These are phyloP conservation scores for Hypomontagnella monticulosa DNA, from an alignment of 495 filamentous ascomycete genomes.

Conservation along the genomic window DNA sequence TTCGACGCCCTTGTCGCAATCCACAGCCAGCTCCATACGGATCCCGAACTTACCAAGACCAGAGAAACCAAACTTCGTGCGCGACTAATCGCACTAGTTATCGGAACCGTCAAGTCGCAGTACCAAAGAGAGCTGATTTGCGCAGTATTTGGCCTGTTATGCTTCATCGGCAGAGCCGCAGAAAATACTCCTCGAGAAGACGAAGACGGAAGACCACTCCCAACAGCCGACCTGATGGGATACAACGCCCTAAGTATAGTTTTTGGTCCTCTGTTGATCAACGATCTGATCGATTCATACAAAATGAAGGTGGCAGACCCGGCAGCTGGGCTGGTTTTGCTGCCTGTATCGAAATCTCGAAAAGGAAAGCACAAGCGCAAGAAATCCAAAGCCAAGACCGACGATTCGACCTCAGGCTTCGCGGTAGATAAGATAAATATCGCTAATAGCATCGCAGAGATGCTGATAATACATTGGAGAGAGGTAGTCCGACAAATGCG, in stretches of 20 bases:
- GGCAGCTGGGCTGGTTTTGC: constrained; percentile 49
- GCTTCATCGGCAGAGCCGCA: constrained; percentile 62
- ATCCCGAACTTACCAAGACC: constrained; percentile 58
- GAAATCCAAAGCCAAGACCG: constrained; percentile 12
- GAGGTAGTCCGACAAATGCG: constrained; percentile 66
- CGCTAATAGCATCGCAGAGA: constrained; percentile 65
- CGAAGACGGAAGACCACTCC: constrained; percentile 56
- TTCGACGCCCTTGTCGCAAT: constrained; percentile 74
- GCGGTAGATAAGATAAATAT: constrained; percentile 60
- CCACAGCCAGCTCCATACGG: constrained; percentile 61
- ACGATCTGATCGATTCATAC: constrained; percentile 61
- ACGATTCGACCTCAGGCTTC: constrained; percentile 17
- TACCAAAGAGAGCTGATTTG: constrained; percentile 71
- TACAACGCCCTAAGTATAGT: constrained; percentile 70
- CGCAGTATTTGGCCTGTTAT: constrained; percentile 71
- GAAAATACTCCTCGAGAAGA: constrained; percentile 60
- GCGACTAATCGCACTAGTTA: constrained; percentile 70
- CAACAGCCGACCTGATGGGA: constrained; percentile 64
- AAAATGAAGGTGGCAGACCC: constrained; percentile 51
- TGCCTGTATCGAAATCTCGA: constrained; percentile 48
- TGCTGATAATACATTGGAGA: constrained; percentile 67
- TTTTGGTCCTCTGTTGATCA: constrained; percentile 71
- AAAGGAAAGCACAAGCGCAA: constrained; percentile 46
- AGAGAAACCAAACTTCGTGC: constrained; percentile 64
- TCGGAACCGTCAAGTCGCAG: constrained; percentile 64